Conservation (phyloP, 345 rosid species). For the Pseudoturritis turrita region DNA sequence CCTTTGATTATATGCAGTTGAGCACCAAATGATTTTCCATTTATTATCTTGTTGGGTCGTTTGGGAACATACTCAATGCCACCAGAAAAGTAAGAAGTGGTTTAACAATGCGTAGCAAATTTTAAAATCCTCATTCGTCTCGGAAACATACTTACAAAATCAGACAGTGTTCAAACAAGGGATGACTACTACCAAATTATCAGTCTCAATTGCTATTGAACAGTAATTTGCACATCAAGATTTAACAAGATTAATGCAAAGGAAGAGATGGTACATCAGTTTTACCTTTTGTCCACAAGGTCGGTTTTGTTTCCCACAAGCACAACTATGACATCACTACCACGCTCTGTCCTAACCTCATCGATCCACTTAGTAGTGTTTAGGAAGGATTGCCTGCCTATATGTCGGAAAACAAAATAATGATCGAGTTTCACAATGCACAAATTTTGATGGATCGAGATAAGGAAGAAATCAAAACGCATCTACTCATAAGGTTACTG, state of each 20-base stretch:
- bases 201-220: background rate
- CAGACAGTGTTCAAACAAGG: background rate
- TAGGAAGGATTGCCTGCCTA: constrained; percentile 78
- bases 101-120: too few relatives aligned
- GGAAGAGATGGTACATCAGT: background rate
- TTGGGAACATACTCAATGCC: constrained; percentile 10
- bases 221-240: background rate
- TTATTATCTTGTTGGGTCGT: constrained; percentile 19
- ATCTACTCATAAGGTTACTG: background rate
- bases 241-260: background rate
- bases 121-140: background rate
- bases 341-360: constrained; percentile 85
- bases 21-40: constrained; percentile 11
- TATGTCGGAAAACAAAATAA: constrained; percentile 12
- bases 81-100: too few relatives aligned
- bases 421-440: background rate
- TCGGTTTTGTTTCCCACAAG: constrained; percentile 91
- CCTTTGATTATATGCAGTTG: constrained; percentile 11
- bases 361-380: constrained; percentile 87
- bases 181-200: background rate
- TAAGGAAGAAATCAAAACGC: background rate
- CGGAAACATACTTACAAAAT: background rate
- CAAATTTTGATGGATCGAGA: background rate
- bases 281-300: constrained; percentile 82
- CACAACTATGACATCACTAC: constrained; percentile 85